Evolutionary conservation across 2,329 filamentous ascomycete species (phyloP), one percentile per base, ranked within the genome.

Genomic region (Aspergillus eucalypticola): DNA sequence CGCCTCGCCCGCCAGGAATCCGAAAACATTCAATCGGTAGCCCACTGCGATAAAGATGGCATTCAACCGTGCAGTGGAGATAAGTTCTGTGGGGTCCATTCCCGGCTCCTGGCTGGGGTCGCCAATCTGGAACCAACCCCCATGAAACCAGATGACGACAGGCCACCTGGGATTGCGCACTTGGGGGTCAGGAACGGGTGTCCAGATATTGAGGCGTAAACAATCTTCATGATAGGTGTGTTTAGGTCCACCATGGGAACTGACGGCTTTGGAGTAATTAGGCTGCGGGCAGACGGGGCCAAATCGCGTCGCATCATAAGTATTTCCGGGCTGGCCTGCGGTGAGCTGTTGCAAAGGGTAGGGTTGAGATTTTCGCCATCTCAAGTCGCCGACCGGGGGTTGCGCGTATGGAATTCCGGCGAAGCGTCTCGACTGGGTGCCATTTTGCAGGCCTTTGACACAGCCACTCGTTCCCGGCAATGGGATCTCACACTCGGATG

Each of bases 171-270:
- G 59, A 8, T 61, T 44, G 2, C 64, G 54, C 0, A 56, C 38
- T 11, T 25, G 23, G 6, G 64, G 54, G 2, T 65, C 50, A 27
- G 67, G 42, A 3, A 76, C 73, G 0, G 81, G 81, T 0, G 76
- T 77, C 79, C 79, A 84, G 60, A 83, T 76, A 57, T 84, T 83
- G 49, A 80, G 71, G 39, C 78, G 77, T 42, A 84, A 69, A 51
- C 82, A 84, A 66, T 84, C 82, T 60, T 84, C 82, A 15, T 73
- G 73, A 59, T 75, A 77, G 5, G 58, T 55, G 4, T 71, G 68
- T 5, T 66, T 56, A 2, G 67, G 58, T 1, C 51, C 23, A 8
- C 51, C 23, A 8, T 65, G 58, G 15, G 66, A 64, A 17, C 63
- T 60, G 15, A 63, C 66, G 1, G 60, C 61, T 1, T 58, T 53